Evolutionary conservation across 2,329 filamentous ascomycete genomes (phyloP), one percentile per base, ranked within the genome.

Genomic region (Colletotrichum costaricense): DNA sequence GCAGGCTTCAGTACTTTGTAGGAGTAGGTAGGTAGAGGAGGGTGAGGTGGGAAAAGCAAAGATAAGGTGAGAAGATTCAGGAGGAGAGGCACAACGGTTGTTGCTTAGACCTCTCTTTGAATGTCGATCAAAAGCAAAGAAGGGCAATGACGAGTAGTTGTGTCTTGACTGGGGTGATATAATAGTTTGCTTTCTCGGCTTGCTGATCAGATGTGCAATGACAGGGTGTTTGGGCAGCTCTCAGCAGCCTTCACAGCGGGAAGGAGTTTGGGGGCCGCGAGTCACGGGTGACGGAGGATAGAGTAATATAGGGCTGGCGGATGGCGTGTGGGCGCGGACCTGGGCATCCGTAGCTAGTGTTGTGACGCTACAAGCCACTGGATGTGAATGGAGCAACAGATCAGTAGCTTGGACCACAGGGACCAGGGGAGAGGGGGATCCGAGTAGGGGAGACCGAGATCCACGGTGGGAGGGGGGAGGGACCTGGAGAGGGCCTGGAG

Each of bases 261-360:
- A 70, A 62, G 67, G 56, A 49, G 55, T 46, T 64, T 70, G 67
- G 70, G 70, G 70, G 70, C 70, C 60, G 46, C 55, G 59, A 64
- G 70, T 67, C 55, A 35, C 55, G 59, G 59, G 67, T 33, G 66
- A 65, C 46, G 67, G 46, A 30, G 49, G 60, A 56, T 70, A 57
- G 66, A 70, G 55, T 70, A 70, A 70, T 73, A 70, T 73, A 73
- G 70, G 70, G 70, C 70, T 73, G 70, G 70, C 60, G 33, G 60
- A 65, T 60, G 67, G 70, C 55, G 63, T 56, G 65, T 59, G 69
- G 59, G 38, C 38, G 55, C 35, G 66, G 67, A 65, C 68, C 33
- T 72, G 69, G 49, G 65, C 69, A 69, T 54, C 35, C 35, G 69
- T 63, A 42, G 28, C 64, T 72, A 58, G 65, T 28, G 58, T 54